Evolutionary conservation across 768 basidiomycete species (phyloP).

Genomic region (Scleroderma citrinum): DNA sequence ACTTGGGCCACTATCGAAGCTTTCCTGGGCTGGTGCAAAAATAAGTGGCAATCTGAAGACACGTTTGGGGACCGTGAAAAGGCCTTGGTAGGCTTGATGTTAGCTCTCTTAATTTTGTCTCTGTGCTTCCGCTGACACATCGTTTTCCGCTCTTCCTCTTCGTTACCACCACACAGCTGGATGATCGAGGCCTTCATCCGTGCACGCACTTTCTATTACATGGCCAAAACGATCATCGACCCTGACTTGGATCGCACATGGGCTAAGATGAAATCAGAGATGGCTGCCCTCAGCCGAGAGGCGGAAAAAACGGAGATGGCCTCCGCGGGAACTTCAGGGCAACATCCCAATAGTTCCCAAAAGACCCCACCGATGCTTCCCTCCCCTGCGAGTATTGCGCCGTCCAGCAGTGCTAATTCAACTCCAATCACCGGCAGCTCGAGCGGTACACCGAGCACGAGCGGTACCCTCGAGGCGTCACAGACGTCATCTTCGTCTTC

Average conservation of each 20-base stretch:
- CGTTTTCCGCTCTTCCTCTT: not conserved
- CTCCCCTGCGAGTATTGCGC: constrained; percentile 65
- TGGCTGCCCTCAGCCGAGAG: constrained; percentile 27
- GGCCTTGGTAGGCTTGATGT: constrained; percentile 77
- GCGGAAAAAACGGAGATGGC: constrained; percentile 33
- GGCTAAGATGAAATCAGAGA: constrained; percentile 29
- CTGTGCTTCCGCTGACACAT: constrained; percentile 22
- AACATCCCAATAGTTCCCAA: constrained; percentile 24
- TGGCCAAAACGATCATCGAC: constrained; percentile 27
- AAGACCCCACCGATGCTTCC: constrained; percentile 71
- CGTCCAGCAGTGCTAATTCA: constrained; percentile 68
- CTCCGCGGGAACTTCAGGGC: constrained; percentile 17
- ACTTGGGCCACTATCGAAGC: constrained; percentile 67
- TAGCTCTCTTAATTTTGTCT: constrained; percentile 31
- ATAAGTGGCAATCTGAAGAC: constrained; percentile 52
- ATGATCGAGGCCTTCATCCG: constrained; percentile 78
- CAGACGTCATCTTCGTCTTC: constrained; percentile 15
- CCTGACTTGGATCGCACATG: constrained; percentile 31
- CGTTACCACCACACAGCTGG: constrained; percentile 39
- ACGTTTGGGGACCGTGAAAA: constrained; percentile 42
- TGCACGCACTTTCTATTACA: constrained; percentile 42
- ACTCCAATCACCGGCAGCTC: constrained; percentile 60
- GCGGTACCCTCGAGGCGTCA: constrained; percentile 18
- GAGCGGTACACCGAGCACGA: constrained; percentile 46
- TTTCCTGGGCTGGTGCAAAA: constrained; percentile 67